These are phyloP conservation scores for Neurospora terricola DNA, from an alignment of 495 filamentous ascomycete genomes.

Conservation along the genomic window DNA sequence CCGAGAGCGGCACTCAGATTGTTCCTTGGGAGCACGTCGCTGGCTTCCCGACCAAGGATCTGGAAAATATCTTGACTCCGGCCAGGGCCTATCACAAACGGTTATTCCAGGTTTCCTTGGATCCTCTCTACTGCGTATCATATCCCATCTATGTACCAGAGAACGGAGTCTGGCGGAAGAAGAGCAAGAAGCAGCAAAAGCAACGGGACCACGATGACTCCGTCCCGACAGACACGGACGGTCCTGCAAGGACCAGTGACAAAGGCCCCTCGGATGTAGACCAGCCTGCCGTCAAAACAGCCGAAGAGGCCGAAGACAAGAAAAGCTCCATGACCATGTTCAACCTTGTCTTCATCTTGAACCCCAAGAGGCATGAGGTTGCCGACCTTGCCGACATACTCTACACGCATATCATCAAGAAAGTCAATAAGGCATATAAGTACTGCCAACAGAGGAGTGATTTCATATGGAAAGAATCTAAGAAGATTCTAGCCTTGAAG, in stretches of 20 bases:
- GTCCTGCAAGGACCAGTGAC: slow-evolving; percentile 7
- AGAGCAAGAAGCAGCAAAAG: slow-evolving; percentile 40
- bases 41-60: slow-evolving; percentile 63
- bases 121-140: slow-evolving; percentile 75
- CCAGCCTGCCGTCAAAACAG: slow-evolving; percentile 26
- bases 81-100: slow-evolving; percentile 71
- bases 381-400: slow-evolving; percentile 65
- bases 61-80: slow-evolving; percentile 78
- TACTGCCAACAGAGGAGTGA: slow-evolving; percentile 79
- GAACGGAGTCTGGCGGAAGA: slow-evolving; percentile 81
- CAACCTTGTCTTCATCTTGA: slow-evolving; percentile 86
- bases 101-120: slow-evolving; percentile 77
- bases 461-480: slow-evolving; percentile 82
- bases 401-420: slow-evolving; percentile 79
- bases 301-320: slow-evolving; percentile 44
- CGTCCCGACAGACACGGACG: slow-evolving; percentile 1
- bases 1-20: slow-evolving; percentile 41
- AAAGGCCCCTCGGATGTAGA: slow-evolving; percentile 16
- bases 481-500: slow-evolving; percentile 65
- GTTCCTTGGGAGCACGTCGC: slow-evolving; percentile 71
- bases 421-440: slow-evolving; percentile 79
- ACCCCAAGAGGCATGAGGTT: slow-evolving; percentile 66
- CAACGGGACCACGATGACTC: slow-evolving; percentile 16
- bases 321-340: slow-evolving; percentile 80
- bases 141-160: slow-evolving; percentile 80